These are phyloP conservation scores for Paracoccidioides lutzii DNA, from an alignment of 2,329 filamentous ascomycete species.

Conservation along the genomic window DNA sequence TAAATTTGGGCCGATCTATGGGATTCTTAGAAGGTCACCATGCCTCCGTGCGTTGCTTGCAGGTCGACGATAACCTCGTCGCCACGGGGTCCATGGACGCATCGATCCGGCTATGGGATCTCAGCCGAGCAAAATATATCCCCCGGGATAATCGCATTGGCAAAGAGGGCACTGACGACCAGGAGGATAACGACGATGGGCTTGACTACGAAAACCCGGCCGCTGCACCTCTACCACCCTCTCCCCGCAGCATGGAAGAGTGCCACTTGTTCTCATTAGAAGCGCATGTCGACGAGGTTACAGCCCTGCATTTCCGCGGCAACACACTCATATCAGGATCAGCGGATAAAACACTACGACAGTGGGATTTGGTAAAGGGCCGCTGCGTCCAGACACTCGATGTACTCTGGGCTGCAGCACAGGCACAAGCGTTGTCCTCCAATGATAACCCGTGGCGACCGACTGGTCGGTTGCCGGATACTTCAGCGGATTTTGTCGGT, in stretches of 20 bases:
- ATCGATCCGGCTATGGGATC: constrained; percentile 86
- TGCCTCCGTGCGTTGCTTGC: constrained; percentile 79
- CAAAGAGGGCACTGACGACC: constrained; percentile 33
- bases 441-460: constrained; percentile 58
- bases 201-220: constrained; percentile 60
- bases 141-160: constrained; percentile 51
- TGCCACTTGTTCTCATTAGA: constrained; percentile 80
- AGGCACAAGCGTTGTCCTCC: constrained; percentile 58
- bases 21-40: constrained; percentile 87
- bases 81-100: constrained; percentile 92
- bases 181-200: constrained; percentile 42
- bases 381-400: constrained; percentile 94
- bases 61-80: constrained; percentile 90
- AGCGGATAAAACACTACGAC: constrained; percentile 89
- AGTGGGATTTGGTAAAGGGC: constrained; percentile 97
- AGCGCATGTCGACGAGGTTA: constrained; percentile 87
- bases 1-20: constrained; percentile 85
- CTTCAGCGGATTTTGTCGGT: constrained; percentile 80
- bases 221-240: constrained; percentile 53
- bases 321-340: constrained; percentile 90
- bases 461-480: constrained; percentile 47
- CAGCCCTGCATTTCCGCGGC: constrained; percentile 78
- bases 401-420: constrained; percentile 93
- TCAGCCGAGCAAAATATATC: constrained; percentile 76
- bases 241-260: constrained; percentile 67